phyloP scores from a whole-genome alignment of 1,284 basidiomycete species.

The Puccinia novopanici region DNA sequence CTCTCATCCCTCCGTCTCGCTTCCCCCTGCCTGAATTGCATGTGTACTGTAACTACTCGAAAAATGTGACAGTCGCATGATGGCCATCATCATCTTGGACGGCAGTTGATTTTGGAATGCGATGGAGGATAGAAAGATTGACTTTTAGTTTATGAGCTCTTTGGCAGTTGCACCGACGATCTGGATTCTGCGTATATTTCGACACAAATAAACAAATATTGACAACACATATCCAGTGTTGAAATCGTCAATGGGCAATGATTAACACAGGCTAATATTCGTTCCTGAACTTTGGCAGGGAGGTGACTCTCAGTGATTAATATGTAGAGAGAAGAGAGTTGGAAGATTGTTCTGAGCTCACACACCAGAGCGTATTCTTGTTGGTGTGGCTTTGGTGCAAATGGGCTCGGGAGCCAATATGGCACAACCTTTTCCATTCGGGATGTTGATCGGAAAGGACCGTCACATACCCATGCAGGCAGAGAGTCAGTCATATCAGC shows the following conservation, averaged over 20 bases:
- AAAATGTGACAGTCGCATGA: constrained; percentile 13
- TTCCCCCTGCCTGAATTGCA: not conserved
- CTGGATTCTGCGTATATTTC: not conserved
- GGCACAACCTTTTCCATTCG: not conserved
- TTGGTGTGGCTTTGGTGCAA: no score
- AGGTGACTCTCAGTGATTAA: not conserved
- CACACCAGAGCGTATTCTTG: not conserved
- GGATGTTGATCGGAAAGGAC: no score
- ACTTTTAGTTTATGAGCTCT: not conserved
- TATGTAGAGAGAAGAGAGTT: not conserved
- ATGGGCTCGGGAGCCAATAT: no score
- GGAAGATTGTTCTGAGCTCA: not conserved
- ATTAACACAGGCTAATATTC: not conserved
- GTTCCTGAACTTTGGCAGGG: not conserved
- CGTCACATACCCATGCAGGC: no score
- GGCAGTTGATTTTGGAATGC: not conserved
- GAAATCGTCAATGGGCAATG: no score
- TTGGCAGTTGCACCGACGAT: no score
- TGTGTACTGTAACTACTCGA: no score
- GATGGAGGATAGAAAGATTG: not conserved
- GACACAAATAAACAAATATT: not conserved
- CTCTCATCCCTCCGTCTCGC: not conserved
- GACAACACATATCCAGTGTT: no score
- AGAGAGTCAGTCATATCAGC: no score
- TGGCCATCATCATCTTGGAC: constrained; percentile 19